Evolutionary conservation across 192 early-diverging fungal genomes (phyloP), one percentile per base, ranked within the genome.

Genomic region (Powellomyces hirtus): DNA sequence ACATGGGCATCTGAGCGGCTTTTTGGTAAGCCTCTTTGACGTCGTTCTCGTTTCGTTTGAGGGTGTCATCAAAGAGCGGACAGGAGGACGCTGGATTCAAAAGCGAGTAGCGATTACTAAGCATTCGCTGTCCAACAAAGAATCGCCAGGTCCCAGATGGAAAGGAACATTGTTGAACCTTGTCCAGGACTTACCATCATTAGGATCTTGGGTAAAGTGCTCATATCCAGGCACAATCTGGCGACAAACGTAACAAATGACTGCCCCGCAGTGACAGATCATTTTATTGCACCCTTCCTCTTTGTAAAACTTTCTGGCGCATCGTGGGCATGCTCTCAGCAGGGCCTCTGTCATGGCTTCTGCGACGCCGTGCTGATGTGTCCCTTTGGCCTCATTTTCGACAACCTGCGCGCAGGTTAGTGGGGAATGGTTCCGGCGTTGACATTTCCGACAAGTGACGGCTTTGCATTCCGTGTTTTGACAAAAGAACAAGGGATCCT

Each of bases 331-430:
- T 53, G 77, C 74, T 20, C 85, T 65, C 22, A 86, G 67, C 50
- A 86, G 58, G 1, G 85, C 85, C 35, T 81, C 64, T 13, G 84
- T 79, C 83, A 85, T 83, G 20, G 77, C 70, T 59, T 86, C 85
- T 34, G 84, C 85, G 7, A 86, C 72, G 36, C 59, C 60, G 52
- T 86, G 85, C 31, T 80, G 77, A 2, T 61, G 77, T 55, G 62
- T 70, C 24, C 82, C 38, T 0, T 71, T 74, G 38, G 68, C 73
- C 30, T 86, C 81, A 61, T 81, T 79, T 6, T 58, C 59, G 24
- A 44, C 63, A 24, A 27, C 11, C 50, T 78, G 67, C 66, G 82
- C 83, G 72, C 84, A 86, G 0, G 83, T 75, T 24, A 69, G 58
- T 1, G 84, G 84, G 51, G 82, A 66, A 61, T 86, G 84, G 46